Evolutionary conservation across 2,329 filamentous ascomycete species (phyloP).

Genomic region (Dendrostoma leiphaemia): DNA sequence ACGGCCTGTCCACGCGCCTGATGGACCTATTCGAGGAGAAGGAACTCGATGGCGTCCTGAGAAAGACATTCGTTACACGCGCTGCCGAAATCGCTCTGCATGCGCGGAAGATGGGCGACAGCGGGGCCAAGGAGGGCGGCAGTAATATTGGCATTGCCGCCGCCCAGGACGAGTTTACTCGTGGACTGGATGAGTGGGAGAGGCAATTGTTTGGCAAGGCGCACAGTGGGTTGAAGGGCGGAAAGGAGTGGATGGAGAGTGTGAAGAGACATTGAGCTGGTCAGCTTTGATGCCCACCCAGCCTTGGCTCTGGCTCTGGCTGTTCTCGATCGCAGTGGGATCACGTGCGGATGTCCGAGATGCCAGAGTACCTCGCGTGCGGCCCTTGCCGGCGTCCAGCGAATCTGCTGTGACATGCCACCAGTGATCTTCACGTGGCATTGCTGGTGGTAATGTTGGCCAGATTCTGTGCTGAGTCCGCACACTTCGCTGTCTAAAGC

Average conservation of each 20-base stretch:
- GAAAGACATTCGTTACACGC: slow-evolving; percentile 76
- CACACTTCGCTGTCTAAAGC: too few relatives aligned
- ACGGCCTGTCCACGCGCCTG: slow-evolving; percentile 79
- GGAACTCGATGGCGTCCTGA: slow-evolving; percentile 71
- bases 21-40: slow-evolving; percentile 85
- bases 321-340: too few relatives aligned
- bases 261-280: slow-evolving; percentile 41
- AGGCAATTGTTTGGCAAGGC: slow-evolving; percentile 70
- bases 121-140: slow-evolving; percentile 67
- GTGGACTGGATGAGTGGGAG: slow-evolving; percentile 88
- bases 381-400: too few relatives aligned
- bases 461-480: too few relatives aligned
- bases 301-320: too few relatives aligned
- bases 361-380: too few relatives aligned
- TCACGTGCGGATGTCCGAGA: not conserved
- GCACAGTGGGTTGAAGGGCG: slow-evolving; percentile 70
- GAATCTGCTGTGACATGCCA: too few relatives aligned
- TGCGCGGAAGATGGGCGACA: slow-evolving; percentile 76
- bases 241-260: slow-evolving; percentile 68
- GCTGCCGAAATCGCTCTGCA: slow-evolving; percentile 84
- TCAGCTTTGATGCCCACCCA: not conserved
- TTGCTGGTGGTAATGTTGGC: too few relatives aligned
- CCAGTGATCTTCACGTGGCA: too few relatives aligned
- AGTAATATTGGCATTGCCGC: slow-evolving; percentile 55
- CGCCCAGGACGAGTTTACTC: slow-evolving; percentile 77